Conservation (phyloP, 2,329 filamentous ascomycete species). For the Sarocladium kiliense region DNA sequence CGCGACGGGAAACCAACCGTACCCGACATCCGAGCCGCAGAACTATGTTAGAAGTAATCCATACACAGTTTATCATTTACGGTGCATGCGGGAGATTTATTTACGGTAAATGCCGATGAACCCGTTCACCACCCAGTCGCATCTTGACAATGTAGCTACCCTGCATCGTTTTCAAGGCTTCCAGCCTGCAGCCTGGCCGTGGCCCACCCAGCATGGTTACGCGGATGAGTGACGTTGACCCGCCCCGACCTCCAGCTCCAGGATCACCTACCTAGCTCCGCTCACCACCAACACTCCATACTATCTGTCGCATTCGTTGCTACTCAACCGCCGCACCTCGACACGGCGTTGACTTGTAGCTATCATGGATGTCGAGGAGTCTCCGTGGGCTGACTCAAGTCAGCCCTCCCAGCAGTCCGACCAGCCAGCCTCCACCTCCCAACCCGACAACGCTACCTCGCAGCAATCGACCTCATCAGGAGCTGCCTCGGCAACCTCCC, state of each 20-base stretch:
- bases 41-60: too few relatives aligned
- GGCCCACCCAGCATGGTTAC: neutral
- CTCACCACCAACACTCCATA: conserved; percentile 3
- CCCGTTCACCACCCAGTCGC: too few relatives aligned
- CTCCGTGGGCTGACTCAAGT: conserved; percentile 47
- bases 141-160: too few relatives aligned
- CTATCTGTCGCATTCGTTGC: conserved; percentile 3
- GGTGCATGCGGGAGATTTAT: too few relatives aligned
- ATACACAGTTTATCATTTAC: too few relatives aligned
- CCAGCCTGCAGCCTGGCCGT: too few relatives aligned
- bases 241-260: conserved; percentile 6
- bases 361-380: conserved; percentile 46
- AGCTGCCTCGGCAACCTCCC: conserved; percentile 23
- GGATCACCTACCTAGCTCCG: neutral
- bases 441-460: conserved; percentile 20
- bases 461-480: conserved; percentile 22
- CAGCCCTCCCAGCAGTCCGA: conserved; percentile 20
- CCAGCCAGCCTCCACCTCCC: conserved; percentile 18
- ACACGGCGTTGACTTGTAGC: neutral
- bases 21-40: too few relatives aligned
- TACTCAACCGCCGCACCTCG: conserved; percentile 6
- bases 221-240: conserved; percentile 9
- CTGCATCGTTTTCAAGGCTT: too few relatives aligned
- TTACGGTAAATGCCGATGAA: too few relatives aligned
- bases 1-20: too few relatives aligned